Base-by-base conservation (phyloP, 192 early-diverging fungal genomes). In the Diversispora epigaea region DNA sequence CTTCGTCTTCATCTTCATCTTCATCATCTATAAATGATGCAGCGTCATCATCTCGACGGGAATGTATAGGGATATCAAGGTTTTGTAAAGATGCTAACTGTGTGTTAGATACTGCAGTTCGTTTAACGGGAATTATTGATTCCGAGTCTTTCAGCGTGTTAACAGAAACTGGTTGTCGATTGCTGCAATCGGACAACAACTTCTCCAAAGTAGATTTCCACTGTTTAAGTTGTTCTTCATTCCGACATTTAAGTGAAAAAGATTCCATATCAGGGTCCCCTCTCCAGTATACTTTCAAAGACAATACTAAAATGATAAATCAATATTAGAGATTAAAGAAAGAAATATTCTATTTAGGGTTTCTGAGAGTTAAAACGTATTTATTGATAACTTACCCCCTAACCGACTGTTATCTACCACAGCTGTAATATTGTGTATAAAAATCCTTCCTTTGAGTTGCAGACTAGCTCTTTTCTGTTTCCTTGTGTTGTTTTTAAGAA, bases 151-250 rank as follows among this genome's bases (percentile, higher is more conserved):
- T 47, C 43, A 41, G 10, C 3, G 39, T 43, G 22, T 22, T 10
- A 19, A 43, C 25, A 32, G 25, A 75, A 40, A 80, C 70, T 41
- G 79, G 76, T 70, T 77, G 67, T 21, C 77, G 65, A 62, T 78
- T 79, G 32, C 72, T 76, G 4, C 68, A 85, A 47, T 84, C 85
- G 3, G 85, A 81, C 57, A 95, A 81, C 43, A 91, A 81, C 71
- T 89, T 87, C 54, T 94, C 86, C 41, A 99, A 79, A 4, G 94
- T 90, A 46, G 75, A 71, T 76, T 92, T 88, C 97, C 97, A 99
- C 74, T 91, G 85, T 71, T 87, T 89, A n/a, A 95, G 87, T 78
- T 97, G 95, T 76, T 99, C 97, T 77, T 91, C 90, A 72, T 95
- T 93, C 17, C 94, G 82, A 79, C 94, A 95, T 58, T 91, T 91